Conservation (phyloP, 1,284 basidiomycete species). For the Agaricales sp. region DNA sequence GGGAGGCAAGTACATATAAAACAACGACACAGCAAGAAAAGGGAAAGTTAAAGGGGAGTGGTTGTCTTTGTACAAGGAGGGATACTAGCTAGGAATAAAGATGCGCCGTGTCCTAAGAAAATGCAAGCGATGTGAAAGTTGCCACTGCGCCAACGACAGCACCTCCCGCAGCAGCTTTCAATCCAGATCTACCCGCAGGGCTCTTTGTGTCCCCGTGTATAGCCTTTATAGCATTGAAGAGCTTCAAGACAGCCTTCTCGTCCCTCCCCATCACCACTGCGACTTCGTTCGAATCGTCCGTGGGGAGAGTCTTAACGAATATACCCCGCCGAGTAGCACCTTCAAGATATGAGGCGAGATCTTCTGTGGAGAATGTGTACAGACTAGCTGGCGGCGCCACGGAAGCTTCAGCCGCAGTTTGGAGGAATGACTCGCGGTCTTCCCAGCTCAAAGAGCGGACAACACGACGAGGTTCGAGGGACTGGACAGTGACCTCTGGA, state of each 20-base stretch:
- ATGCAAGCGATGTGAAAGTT: conserved; percentile 24
- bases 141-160: conserved; percentile 26
- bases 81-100: too few species aligned
- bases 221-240: background rate
- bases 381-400: background rate
- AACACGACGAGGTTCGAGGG: background rate
- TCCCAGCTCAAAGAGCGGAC: background rate
- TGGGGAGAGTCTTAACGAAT: background rate
- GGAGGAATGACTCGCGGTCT: background rate
- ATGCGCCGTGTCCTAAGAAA: conserved; percentile 13
- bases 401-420: background rate
- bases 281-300: background rate
- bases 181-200: conserved; percentile 5
- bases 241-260: background rate
- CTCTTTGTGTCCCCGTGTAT: conserved; percentile 4
- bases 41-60: too few species aligned
- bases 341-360: background rate
- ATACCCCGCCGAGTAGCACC: background rate
- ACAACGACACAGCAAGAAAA: too few species aligned
- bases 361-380: background rate
- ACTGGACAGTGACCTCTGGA: background rate
- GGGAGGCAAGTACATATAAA: too few species aligned
- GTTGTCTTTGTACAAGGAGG: too few species aligned
- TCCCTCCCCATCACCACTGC: background rate
- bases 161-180: conserved; percentile 23